Evolutionary conservation across 495 filamentous ascomycete genomes (phyloP).

Genomic region (Pseudoneurospora amorphoporcata): DNA sequence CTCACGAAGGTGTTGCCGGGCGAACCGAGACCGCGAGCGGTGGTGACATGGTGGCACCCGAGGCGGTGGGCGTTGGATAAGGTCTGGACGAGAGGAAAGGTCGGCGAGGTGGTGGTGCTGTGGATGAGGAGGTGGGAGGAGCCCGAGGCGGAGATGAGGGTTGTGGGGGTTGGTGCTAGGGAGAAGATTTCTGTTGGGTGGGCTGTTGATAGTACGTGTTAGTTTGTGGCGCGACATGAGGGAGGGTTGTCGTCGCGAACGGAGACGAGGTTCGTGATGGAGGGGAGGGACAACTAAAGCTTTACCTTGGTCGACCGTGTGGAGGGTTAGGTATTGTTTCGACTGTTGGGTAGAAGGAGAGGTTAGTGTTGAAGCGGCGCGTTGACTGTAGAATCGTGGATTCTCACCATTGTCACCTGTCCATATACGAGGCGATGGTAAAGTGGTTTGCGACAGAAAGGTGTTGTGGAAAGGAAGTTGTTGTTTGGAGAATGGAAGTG

Average conservation of each 20-base stretch:
- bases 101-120: conserved; percentile 55
- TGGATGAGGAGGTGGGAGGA: conserved; percentile 70
- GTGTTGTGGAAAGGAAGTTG: not conserved
- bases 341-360: conserved; percentile 46
- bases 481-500: not conserved
- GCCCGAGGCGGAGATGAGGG: conserved; percentile 74
- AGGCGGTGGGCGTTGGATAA: conserved; percentile 67
- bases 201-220: conserved; percentile 13
- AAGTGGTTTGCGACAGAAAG: not conserved
- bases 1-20: conserved; percentile 64
- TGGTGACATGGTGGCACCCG: conserved; percentile 79
- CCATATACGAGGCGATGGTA: conserved; percentile 9
- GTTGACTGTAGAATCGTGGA: not conserved
- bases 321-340: conserved; percentile 91
- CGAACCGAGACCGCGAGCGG: conserved; percentile 38
- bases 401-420: conserved; percentile 34
- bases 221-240: no score
- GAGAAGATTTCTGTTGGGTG: conserved; percentile 86
- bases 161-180: conserved; percentile 66
- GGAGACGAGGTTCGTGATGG: not conserved
- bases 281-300: not conserved
- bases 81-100: conserved; percentile 67
- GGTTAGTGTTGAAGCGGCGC: not conserved
- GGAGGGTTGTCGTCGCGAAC: not conserved
- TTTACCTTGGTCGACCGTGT: conserved; percentile 79